Evolutionary conservation across 2,329 filamentous ascomycete genomes (phyloP).

Genomic region (Diaporthe ampelina): DNA sequence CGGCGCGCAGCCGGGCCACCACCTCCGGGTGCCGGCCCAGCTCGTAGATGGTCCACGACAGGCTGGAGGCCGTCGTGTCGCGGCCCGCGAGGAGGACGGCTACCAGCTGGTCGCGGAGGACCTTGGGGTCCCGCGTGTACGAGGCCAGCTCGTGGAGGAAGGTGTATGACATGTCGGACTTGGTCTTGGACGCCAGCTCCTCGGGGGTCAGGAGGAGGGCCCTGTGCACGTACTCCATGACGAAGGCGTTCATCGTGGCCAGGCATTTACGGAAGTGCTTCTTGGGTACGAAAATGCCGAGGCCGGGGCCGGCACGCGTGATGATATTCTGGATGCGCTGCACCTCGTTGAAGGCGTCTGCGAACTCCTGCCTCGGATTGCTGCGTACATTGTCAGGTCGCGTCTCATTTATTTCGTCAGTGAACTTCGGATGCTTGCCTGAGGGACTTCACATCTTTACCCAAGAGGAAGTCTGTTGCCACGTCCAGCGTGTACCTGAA

Average conservation of each 20-base stretch:
- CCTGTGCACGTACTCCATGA: conserved; percentile 82
- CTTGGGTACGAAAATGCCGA: conserved; percentile 74
- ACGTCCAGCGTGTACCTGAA: conserved; percentile 90
- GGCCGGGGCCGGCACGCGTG: conserved; percentile 71
- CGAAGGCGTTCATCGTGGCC: conserved; percentile 79
- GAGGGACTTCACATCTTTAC: conserved; percentile 77
- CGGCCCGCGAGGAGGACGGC: conserved; percentile 86
- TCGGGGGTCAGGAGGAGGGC: conserved; percentile 77
- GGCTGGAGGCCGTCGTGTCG: conserved; percentile 87
- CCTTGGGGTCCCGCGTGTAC: conserved; percentile 79
- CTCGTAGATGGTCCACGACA: conserved; percentile 88
- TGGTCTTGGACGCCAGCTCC: conserved; percentile 80
- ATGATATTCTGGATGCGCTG: conserved; percentile 80
- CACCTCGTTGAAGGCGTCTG: conserved; percentile 84
- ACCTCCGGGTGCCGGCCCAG: conserved; percentile 78
- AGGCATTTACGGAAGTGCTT: conserved; percentile 74
- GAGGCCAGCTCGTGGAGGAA: conserved; percentile 88
- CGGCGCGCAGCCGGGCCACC: conserved; percentile 77
- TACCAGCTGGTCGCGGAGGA: conserved; percentile 88
- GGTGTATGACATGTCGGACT: conserved; percentile 80
- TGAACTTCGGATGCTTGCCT: conserved; percentile 54
- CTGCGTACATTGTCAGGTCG: conserved; percentile 48
- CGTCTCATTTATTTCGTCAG: not conserved
- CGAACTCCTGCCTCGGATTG: conserved; percentile 76
- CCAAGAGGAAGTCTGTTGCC: conserved; percentile 88